Base-by-base conservation (phyloP, 352 stramenopile genomes). In the Phytophthora multivora region DNA sequence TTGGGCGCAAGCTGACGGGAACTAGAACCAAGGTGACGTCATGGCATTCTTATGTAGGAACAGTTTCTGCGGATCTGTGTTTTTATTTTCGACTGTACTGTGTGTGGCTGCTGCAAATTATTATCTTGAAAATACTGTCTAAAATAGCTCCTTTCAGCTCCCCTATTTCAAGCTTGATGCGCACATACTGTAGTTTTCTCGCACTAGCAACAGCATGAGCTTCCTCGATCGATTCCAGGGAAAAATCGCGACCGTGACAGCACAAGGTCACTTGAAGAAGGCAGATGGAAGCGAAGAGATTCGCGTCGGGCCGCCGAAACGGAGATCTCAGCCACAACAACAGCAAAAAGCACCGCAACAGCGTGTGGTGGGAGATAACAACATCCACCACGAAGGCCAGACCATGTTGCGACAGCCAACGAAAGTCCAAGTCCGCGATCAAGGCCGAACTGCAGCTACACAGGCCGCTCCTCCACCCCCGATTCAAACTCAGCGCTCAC, bases 191-290 rank as follows among this genome's bases (percentile, higher is more conserved):
- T 31, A 31, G 28, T 11, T 31, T 31, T 31, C 28, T 10, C 9
- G 28, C 28, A 11, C 8, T 33, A 33, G 31, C 21, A n/a, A 19
- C n/a, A 39, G 5, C 28, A 92, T 94, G 86, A 94, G 79, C 70
- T 95, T 95, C 60, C 64, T 93, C 30, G 83, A 91, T 53, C 72
- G 86, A 45, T 95, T 95, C 58, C 83, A 91, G 41, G 79, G 82
- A 53, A 95, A 95, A 69, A 91, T 92, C 48, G 77, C 82, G 47
- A 93, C 83, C 0, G 86, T 95, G 59, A 93, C 82, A 3, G 83
- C 83, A 3, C 83, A 93, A 50, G 83, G 84, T 0, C 84, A 91
- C 25, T 71, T 93, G 8, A 89, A 86, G 55, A 90, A 90, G 39
- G 80, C 82, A 6, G 86, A 92, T 46, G 86, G 86, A 16, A 91